Percentiles rank a stretch among this genome's conserved stretches.
Evolutionary conservation across 2,329 filamentous ascomycete species (phyloP).

Genomic region (Coniochaeta hoffmannii): DNA sequence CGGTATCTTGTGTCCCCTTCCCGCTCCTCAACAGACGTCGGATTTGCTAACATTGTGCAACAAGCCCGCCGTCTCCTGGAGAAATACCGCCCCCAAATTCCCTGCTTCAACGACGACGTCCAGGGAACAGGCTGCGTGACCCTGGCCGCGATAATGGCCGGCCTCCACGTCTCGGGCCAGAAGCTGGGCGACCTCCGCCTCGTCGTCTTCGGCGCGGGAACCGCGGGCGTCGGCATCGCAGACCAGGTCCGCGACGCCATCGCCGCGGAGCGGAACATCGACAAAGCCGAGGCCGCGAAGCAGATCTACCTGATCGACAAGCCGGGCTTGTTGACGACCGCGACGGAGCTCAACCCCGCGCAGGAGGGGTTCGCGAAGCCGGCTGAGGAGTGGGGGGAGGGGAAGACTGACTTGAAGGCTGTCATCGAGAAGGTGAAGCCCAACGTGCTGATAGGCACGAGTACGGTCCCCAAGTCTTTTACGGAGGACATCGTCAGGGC

Average conservation of each 20-base stretch:
- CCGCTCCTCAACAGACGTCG: background rate
- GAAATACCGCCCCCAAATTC: slow-evolving; percentile 61
- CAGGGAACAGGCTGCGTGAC: slow-evolving; percentile 87
- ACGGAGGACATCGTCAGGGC: slow-evolving; percentile 65
- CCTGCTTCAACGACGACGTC: slow-evolving; percentile 89
- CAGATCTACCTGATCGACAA: slow-evolving; percentile 86
- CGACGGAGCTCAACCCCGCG: slow-evolving; percentile 45
- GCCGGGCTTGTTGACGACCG: slow-evolving; percentile 62
- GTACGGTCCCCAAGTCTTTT: slow-evolving; percentile 69
- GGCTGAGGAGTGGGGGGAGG: slow-evolving; percentile 51
- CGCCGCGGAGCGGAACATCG: slow-evolving; percentile 56
- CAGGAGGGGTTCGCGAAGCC: slow-evolving; percentile 62
- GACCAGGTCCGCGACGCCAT: slow-evolving; percentile 80
- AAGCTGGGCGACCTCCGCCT: slow-evolving; percentile 63
- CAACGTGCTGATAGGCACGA: slow-evolving; percentile 78
- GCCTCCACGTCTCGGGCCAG: slow-evolving; percentile 58
- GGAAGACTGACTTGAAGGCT: slow-evolving; percentile 50
- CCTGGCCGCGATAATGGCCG: slow-evolving; percentile 73
- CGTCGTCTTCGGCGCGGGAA: slow-evolving; percentile 73
- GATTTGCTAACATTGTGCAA: background rate
- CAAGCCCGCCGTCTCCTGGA: slow-evolving; percentile 69
- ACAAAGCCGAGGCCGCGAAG: slow-evolving; percentile 64
- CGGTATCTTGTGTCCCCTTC: slow-evolving; percentile 25
- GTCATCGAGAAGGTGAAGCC: slow-evolving; percentile 67
- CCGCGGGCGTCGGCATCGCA: slow-evolving; percentile 77